Percentiles rank a stretch among this genome's conserved stretches.
These are phyloP conservation scores for Capsaspora owczarzaki DNA, from an alignment of 78 protist genomes.

Conservation along the genomic window DNA sequence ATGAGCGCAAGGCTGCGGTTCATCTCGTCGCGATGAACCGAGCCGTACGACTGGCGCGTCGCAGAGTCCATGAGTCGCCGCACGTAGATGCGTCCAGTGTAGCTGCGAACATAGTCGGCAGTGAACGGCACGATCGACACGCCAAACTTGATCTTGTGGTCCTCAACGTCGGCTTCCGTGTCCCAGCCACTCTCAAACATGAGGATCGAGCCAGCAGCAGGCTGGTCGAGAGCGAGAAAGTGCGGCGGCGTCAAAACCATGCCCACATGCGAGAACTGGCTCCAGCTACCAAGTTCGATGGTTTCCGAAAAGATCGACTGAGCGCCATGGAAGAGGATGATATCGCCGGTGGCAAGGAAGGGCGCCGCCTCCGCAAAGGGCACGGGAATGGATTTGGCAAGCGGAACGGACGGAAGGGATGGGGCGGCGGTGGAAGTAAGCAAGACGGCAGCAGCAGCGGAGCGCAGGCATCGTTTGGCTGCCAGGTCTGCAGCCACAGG, in stretches of 20 bases:
- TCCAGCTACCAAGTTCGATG: background rate
- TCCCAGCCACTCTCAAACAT: background rate
- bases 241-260: background rate
- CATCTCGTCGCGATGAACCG: background rate
- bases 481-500: too few species aligned
- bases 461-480: too few species aligned
- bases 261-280: background rate
- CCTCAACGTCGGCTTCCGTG: background rate
- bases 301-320: background rate
- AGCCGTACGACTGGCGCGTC: background rate
- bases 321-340: background rate
- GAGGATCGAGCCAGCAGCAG: background rate
- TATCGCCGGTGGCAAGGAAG: background rate
- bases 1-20: background rate
- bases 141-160: background rate
- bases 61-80: background rate
- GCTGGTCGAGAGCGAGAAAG: background rate
- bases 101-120: background rate
- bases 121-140: background rate
- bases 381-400: too few species aligned
- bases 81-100: background rate
- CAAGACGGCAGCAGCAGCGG: too few species aligned
- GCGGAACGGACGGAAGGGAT: too few species aligned
- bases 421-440: too few species aligned
- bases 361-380: too few species aligned